Evolutionary conservation across 176 grass and related monocot genomes (phyloP), one percentile per base, ranked within the genome.

Genomic region (Oryza officinalis): DNA sequence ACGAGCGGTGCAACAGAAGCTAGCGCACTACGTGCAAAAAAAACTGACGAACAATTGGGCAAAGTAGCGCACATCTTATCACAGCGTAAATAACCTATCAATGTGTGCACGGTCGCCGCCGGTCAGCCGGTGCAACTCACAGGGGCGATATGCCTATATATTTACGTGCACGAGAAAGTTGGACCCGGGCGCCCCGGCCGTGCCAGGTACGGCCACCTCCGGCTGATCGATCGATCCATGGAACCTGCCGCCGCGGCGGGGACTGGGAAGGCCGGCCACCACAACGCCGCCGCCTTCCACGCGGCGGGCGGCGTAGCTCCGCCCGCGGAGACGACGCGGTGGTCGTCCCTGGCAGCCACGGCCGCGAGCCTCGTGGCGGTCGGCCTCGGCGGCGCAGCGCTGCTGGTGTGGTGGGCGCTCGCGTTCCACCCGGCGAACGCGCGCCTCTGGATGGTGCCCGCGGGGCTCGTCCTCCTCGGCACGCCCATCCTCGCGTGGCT

Each of bases 361-460:
- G 60, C 60, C 6, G 80, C 84, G 69, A 63, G 89, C 20, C 80
- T 91, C 85, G 80, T 87, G 10, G 80, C 80, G 14, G 70, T 87
- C 15, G 79, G 86, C 15, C 77, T 96, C 43, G 83, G 82, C 59
- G 96, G 96, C 23, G 89, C 81, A n/a, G 96, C 73, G 57, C 76
- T 99, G 80, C 74, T 99, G 85, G 78, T 91, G 60, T 96, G 93
- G 93, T 99, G 96, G 96, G 86, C 52, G 74, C 80, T 96, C 13
- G 89, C 72, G 74, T 99, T 99, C 85, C 96, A 99, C 86, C 86
- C 71, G 10, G 78, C 71, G 74, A 76, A 99, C 83, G 74, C 83
- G 80, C 89, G 89, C n/a, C 86, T 99, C 6, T 99, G 96, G 96
- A 99, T 99, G 96, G 96, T 99, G 77, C 96, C 96, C 32, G 89